A percentile compares a stretch with the other conserved stretches of the same genome.
Conservation (phyloP, 1,284 basidiomycete genomes). For the Apiotrichum gamsii region DNA sequence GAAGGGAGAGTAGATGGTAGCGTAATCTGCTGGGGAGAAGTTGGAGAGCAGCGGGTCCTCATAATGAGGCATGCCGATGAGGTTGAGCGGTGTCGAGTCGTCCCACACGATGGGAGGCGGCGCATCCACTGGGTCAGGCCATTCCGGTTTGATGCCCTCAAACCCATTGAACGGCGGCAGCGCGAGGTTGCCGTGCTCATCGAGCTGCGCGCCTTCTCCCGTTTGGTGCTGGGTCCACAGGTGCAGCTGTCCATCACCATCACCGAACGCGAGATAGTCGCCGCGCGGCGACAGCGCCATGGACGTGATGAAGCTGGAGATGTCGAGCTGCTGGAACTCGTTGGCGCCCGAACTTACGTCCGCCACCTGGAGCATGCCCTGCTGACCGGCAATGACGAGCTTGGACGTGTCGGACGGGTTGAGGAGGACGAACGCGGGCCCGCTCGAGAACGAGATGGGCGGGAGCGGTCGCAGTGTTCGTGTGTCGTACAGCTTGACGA, state of each 20-base stretch:
- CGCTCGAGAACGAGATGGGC: conserved; percentile 79
- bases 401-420: conserved; percentile 74
- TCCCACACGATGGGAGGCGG: conserved; percentile 72
- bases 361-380: conserved; percentile 83
- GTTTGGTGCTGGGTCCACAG: conserved; percentile 69
- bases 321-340: conserved; percentile 53
- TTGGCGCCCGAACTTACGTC: conserved; percentile 68
- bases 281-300: conserved; percentile 78
- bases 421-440: conserved; percentile 78
- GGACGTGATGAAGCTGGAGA: conserved; percentile 68
- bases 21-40: conserved; percentile 52
- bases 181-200: conserved; percentile 29
- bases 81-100: conserved; percentile 79
- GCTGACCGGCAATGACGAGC: conserved; percentile 71
- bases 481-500: conserved; percentile 88
- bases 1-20: conserved; percentile 48
- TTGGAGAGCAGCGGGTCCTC: conserved; percentile 70
- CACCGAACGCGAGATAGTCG: conserved; percentile 86
- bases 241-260: conserved; percentile 78
- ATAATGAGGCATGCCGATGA: conserved; percentile 86
- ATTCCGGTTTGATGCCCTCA: conserved; percentile 70
- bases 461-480: conserved; percentile 68
- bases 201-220: conserved; percentile 51
- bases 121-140: conserved; percentile 69
- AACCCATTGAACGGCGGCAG: conserved; percentile 77